Conservation (phyloP, 139 green algal genomes). For the Picochlorum sp. region DNA sequence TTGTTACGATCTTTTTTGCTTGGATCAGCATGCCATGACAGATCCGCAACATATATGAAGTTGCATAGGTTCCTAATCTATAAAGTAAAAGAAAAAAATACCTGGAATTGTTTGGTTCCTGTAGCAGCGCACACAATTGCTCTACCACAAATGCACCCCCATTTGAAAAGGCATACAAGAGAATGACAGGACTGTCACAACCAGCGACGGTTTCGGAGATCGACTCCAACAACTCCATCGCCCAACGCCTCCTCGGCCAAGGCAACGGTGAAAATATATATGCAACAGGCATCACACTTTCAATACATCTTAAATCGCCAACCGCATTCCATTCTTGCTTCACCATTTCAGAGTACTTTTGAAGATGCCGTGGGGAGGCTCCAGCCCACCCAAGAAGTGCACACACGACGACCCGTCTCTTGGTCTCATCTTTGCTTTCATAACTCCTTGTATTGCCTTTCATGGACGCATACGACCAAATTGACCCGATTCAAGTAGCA, state of each 20-base stretch:
- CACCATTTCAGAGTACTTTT: conserved; percentile 5
- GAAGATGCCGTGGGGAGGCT: not conserved
- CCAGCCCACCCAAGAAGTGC: conserved; percentile 6
- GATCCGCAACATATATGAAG: no score
- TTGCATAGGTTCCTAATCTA: no score
- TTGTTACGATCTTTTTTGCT: no score
- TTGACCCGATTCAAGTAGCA: no score
- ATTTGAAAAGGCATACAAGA: conserved; percentile 20
- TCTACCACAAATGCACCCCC: conserved; percentile 13
- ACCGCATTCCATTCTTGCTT: not conserved
- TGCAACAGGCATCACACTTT: not conserved
- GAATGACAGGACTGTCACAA: not conserved
- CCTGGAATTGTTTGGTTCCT: not conserved
- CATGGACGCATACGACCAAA: no score
- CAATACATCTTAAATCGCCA: conserved; percentile 4
- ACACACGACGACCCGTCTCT: not conserved
- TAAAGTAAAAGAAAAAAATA: no score
- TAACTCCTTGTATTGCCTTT: no score
- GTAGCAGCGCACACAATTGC: conserved; percentile 6
- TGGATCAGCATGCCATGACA: no score
- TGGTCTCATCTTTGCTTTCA: no score
- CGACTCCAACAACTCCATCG: not conserved
- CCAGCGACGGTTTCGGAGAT: not conserved
- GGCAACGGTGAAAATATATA: conserved; percentile 6
- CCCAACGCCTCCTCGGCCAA: not conserved